These are phyloP conservation scores for Oldenlandia corymbosa DNA, from an alignment of 257 asterid genomes.

Conservation along the genomic window DNA sequence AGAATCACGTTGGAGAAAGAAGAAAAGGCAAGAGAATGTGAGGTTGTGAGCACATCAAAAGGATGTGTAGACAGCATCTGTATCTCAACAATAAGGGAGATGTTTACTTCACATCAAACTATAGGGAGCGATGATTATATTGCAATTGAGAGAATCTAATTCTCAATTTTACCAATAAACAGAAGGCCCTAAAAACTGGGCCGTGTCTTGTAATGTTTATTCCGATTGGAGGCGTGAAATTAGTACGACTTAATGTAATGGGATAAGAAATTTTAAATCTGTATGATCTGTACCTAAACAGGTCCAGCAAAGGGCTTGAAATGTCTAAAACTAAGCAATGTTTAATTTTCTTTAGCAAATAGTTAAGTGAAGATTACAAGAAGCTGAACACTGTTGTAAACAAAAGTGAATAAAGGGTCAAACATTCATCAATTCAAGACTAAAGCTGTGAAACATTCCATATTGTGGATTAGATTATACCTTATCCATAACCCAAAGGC, in stretches of 20 bases:
- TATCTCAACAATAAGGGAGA: background rate
- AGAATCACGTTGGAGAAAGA: conserved; percentile 1
- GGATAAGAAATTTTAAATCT: background rate
- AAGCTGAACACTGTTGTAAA: background rate
- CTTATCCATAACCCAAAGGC: conserved; percentile 99
- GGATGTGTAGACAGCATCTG: background rate
- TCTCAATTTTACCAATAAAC: background rate
- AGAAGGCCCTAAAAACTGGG: background rate
- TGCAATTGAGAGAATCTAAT: background rate
- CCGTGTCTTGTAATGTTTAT: background rate
- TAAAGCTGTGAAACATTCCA: background rate
- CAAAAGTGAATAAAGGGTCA: background rate
- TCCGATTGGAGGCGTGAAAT: background rate
- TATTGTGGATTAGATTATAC: conserved; percentile 26
- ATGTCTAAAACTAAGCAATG: background rate
- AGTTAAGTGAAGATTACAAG: background rate
- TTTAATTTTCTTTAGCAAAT: background rate
- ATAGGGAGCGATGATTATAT: background rate
- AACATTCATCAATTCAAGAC: background rate
- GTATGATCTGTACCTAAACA: background rate
- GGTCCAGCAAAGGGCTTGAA: background rate
- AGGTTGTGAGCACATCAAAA: background rate
- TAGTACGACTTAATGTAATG: background rate
- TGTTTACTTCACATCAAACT: background rate
- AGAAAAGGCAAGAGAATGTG: background rate